Evolutionary conservation across 352 stramenopile species (phyloP), one percentile per base, ranked within the genome.

Genomic region (Phytophthora cryptogea): DNA sequence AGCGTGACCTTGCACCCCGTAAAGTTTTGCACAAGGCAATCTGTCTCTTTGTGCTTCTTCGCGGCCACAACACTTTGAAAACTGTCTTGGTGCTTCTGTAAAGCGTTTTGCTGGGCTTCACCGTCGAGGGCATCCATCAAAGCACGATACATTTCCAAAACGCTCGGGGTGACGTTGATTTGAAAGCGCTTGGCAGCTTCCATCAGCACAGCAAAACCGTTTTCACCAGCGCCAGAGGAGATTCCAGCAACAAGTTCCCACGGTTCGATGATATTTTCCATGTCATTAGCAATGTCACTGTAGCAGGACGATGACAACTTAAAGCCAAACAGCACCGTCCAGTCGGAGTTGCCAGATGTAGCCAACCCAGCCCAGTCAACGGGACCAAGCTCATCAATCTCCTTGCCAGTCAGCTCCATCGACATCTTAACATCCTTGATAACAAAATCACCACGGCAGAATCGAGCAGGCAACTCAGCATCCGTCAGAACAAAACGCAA

Each of bases 111-210:
- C 37, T 87, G 73, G 3, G 78, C 79, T 46, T 89, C 80, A 13
- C 77, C 79, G 13, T 88, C 82, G 35, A 92, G 54, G 0, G 90
- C 80, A 20, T 95, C 86, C 65, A 90, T 91, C 40, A 95, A 39
- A 10, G 80, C 78, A 44, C 80, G 80, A 30, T 93, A 90, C 10
- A 78, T 89, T 40, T 92, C 89, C 43, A 95, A 27, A 14, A 92
- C 63, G 32, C 76, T 81, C 4, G 82, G 80, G 9, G 82, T 88
- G 31, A 92, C 68, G 54, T 92, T 92, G 48, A 92, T 80, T 50
- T 92, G 82, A 59, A 92, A 89, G 10, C 76, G 75, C 54, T 84
- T 88, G 5, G 76, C 75, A 13, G 81, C 81, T 40, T 91, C 81
- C 26, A 86, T 67, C 35, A 89, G 63, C 13, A 83, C 66, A 13